Evolutionary conservation across 2,329 filamentous ascomycete species (phyloP).

Genomic region (Cytospora paraplurivora): DNA sequence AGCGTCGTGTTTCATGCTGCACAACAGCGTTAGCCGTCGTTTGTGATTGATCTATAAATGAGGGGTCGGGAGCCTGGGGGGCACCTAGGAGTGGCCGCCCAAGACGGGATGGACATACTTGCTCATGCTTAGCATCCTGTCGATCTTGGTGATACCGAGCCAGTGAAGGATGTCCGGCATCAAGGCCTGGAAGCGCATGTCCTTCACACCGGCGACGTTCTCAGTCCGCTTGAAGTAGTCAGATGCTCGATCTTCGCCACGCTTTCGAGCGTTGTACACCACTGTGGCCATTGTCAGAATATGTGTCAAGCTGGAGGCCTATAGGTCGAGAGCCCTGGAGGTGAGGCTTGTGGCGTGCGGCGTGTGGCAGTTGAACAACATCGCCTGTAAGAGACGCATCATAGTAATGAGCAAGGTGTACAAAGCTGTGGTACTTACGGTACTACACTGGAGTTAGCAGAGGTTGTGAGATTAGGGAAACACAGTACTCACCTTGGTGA

Average conservation of each 20-base stretch:
- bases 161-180: constrained; percentile 99
- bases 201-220: constrained; percentile 95
- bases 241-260: constrained; percentile 76
- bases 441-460: constrained; percentile 46
- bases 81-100: neutral
- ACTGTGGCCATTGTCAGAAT: constrained; percentile 40
- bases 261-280: constrained; percentile 79
- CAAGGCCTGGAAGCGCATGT: constrained; percentile 95
- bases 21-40: constrained; percentile 19
- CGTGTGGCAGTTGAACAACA: neutral
- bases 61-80: neutral
- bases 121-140: constrained; percentile 98
- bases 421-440: constrained; percentile 40
- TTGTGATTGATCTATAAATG: constrained; percentile 16
- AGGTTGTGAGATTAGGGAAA: constrained; percentile 4
- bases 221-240: constrained; percentile 98
- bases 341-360: neutral
- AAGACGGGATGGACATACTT: constrained; percentile 59
- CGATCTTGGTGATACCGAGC: constrained; percentile 98
- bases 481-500: constrained; percentile 74
- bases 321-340: neutral
- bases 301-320: neutral
- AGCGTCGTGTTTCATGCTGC: constrained; percentile 86
- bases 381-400: neutral
- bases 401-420: neutral